Percentiles rank a stretch among this genome's conserved stretches.
phyloP scores from a whole-genome alignment of 139 green algal genomes.

The Chlorella sp. region DNA sequence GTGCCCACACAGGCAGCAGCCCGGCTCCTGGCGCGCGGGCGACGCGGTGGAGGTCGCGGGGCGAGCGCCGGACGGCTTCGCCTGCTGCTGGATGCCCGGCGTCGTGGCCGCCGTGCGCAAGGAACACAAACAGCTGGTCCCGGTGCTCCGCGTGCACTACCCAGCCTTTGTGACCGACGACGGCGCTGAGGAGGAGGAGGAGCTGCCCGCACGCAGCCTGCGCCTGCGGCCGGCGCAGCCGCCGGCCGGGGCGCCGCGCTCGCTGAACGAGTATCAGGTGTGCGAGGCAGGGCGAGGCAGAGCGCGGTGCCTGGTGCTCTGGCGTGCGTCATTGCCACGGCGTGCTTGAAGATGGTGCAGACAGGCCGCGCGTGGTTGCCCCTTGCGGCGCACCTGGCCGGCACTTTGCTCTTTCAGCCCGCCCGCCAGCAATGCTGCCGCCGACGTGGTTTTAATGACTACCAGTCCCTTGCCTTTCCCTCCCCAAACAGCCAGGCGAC shows the following conservation, averaged over 20 bases:
- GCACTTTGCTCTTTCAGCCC: background rate
- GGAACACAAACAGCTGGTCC: too few species aligned
- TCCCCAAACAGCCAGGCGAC: conserved; percentile 15
- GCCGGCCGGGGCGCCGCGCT: background rate
- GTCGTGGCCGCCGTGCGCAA: background rate
- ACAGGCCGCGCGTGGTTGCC: background rate
- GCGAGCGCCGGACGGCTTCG: background rate
- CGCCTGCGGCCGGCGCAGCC: conserved; percentile 8
- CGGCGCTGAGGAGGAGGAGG: background rate
- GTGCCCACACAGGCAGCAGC: too few species aligned
- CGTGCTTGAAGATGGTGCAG: background rate
- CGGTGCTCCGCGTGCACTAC: background rate
- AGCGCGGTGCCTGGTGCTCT: too few species aligned
- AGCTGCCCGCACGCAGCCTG: background rate
- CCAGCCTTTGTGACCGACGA: background rate
- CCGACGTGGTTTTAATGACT: background rate
- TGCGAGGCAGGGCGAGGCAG: background rate
- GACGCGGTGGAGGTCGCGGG: conserved; percentile 4
- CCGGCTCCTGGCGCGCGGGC: too few species aligned
- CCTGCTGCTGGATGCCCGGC: background rate
- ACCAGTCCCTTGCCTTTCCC: background rate
- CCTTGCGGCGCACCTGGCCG: background rate
- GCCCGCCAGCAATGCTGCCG: background rate
- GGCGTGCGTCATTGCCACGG: too few species aligned
- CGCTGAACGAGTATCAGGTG: conserved; percentile 9